Conservation (phyloP, 2,329 filamentous ascomycete genomes). For the Penicillium olsonii region DNA sequence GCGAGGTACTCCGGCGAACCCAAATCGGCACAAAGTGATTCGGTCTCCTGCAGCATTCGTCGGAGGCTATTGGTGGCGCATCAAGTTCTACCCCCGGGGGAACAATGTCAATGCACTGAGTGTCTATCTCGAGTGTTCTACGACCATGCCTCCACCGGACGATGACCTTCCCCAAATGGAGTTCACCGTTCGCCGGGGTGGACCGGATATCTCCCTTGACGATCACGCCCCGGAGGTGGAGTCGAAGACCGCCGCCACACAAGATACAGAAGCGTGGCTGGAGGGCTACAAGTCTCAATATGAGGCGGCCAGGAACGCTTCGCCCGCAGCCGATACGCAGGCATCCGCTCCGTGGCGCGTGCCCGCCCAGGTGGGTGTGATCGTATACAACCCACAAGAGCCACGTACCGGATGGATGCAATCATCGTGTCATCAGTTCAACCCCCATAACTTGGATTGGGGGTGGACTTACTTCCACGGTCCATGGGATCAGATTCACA, state of each 20-base stretch:
- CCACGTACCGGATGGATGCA: constrained; percentile 60
- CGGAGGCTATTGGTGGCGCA: constrained; percentile 64
- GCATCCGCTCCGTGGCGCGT: constrained; percentile 44
- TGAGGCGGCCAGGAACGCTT: constrained; percentile 11
- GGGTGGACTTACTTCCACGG: constrained; percentile 65
- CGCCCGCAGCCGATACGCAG: constrained; percentile 4
- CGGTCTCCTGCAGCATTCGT: constrained; percentile 58
- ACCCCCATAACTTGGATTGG: constrained; percentile 60
- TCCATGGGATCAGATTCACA: constrained; percentile 59
- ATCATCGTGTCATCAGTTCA: constrained; percentile 61
- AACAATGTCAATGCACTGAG: constrained; percentile 61
- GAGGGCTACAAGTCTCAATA: constrained; percentile 34
- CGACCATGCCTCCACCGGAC: constrained; percentile 45
- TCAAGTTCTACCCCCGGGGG: constrained; percentile 65
- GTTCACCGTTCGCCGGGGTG: constrained; percentile 43
- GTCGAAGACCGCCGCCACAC: constrained; percentile 30
- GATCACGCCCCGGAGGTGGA: constrained; percentile 33
- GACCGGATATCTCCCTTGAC: constrained; percentile 38
- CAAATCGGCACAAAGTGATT: constrained; percentile 61
- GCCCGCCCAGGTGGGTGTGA: constrained; percentile 62
- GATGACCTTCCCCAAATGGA: constrained; percentile 39
- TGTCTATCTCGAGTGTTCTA: constrained; percentile 64
- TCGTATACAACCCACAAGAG: constrained; percentile 65
- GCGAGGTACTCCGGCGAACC: constrained; percentile 61
- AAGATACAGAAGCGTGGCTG: constrained; percentile 32